phyloP scores from a whole-genome alignment of 2,329 filamentous ascomycete genomes.

The Stylonectria norvegica region DNA sequence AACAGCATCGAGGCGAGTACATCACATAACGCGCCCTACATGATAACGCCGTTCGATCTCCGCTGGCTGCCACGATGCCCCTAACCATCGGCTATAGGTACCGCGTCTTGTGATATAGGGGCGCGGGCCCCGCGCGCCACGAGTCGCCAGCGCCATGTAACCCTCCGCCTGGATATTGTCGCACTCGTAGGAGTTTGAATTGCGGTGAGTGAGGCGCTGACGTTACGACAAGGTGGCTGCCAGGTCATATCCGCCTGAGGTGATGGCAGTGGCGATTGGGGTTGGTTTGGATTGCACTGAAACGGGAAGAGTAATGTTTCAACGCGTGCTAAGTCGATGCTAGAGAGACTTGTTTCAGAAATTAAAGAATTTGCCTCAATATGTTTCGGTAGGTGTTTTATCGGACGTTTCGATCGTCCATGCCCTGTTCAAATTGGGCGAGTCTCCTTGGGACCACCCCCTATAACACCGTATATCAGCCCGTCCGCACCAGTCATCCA shows the following conservation, averaged over 20 bases:
- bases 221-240: background rate
- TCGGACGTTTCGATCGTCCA: no score
- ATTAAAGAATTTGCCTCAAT: no score
- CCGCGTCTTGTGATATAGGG: background rate
- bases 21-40: no score
- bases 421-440: no score
- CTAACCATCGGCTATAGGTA: background rate
- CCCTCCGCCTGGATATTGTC: background rate
- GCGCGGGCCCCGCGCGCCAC: background rate
- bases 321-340: no score
- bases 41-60: background rate
- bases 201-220: background rate
- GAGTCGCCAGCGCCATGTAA: conserved; percentile 1
- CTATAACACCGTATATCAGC: no score
- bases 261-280: background rate
- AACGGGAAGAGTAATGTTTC: background rate
- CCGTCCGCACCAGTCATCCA: no score
- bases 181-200: background rate
- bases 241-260: background rate
- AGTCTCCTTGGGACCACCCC: no score
- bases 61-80: background rate
- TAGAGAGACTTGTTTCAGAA: no score
- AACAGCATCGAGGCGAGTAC: no score
- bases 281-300: background rate
- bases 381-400: no score